Conservation (phyloP, 73 alveolate species). For the Diophrys sp. region DNA sequence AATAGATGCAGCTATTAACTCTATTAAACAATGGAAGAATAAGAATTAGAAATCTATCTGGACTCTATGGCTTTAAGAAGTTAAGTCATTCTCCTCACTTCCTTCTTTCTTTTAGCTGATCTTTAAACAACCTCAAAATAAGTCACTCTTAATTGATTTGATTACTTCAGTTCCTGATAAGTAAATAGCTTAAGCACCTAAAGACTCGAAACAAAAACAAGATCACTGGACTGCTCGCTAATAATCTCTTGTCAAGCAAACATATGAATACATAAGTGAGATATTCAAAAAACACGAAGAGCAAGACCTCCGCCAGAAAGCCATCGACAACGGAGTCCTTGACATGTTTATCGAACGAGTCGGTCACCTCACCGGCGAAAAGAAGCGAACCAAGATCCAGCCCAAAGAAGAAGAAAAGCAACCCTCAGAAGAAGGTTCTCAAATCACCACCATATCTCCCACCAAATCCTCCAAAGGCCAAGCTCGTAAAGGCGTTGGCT, state of each 20-base stretch:
- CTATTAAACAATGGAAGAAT: slow-evolving; percentile 49
- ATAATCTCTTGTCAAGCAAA: slow-evolving; percentile 40
- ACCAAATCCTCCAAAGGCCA: slow-evolving; percentile 21
- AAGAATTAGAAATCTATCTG: slow-evolving; percentile 56
- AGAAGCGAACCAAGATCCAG: slow-evolving; percentile 51
- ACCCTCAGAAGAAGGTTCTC: too few relatives aligned
- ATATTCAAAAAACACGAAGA: slow-evolving; percentile 26
- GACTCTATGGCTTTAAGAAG: slow-evolving; percentile 65
- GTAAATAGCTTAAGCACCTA: neutral
- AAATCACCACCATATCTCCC: too few relatives aligned
- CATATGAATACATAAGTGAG: slow-evolving; percentile 35
- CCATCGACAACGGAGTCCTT: slow-evolving; percentile 47
- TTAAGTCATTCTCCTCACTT: slow-evolving; percentile 61
- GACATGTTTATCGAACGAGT: slow-evolving; percentile 54
- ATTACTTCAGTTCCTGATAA: slow-evolving; percentile 60
- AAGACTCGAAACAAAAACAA: slow-evolving; percentile 1
- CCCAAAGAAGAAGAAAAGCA: too few relatives aligned
- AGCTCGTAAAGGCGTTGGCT: slow-evolving; percentile 82
- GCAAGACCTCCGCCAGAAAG: slow-evolving; percentile 49
- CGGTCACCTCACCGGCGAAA: slow-evolving; percentile 55
- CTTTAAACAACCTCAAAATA: slow-evolving; percentile 52
- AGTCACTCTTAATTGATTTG: slow-evolving; percentile 45
- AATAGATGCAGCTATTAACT: slow-evolving; percentile 45
- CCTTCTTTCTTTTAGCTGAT: slow-evolving; percentile 65
- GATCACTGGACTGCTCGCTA: slow-evolving; percentile 22